A percentile compares a stretch with the other conserved stretches of the same genome.
These are phyloP conservation scores for Fusarium redolens DNA, from an alignment of 2,329 filamentous ascomycete species.

Conservation along the genomic window DNA sequence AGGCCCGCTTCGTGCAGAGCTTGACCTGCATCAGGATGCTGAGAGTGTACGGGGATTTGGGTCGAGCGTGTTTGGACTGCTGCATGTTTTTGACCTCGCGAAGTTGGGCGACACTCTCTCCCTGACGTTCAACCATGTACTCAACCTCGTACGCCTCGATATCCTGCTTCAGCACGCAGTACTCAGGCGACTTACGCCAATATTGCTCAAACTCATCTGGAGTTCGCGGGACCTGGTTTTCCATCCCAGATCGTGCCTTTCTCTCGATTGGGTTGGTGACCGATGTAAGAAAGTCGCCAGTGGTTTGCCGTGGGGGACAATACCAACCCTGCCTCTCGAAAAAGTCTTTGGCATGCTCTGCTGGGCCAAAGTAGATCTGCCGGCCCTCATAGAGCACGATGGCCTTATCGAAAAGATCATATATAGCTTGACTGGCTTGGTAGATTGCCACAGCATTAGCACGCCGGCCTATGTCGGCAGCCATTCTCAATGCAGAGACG, in stretches of 20 bases:
- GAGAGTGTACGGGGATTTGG: slow-evolving; percentile 68
- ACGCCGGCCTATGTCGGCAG: slow-evolving; percentile 70
- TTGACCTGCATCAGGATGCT: slow-evolving; percentile 64
- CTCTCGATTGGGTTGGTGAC: slow-evolving; percentile 74
- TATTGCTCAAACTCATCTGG: slow-evolving; percentile 73
- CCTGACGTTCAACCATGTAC: no score
- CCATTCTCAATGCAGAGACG: slow-evolving; percentile 72
- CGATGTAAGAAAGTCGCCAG: slow-evolving; percentile 75
- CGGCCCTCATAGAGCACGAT: slow-evolving; percentile 80
- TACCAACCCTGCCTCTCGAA: slow-evolving; percentile 77
- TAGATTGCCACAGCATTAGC: slow-evolving; percentile 77
- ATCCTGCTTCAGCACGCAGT: slow-evolving; percentile 11
- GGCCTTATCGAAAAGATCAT: slow-evolving; percentile 80
- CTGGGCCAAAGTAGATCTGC: slow-evolving; percentile 80
- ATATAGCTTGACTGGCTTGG: slow-evolving; percentile 76
- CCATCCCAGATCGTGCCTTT: slow-evolving; percentile 65
- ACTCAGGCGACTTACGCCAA: slow-evolving; percentile 60
- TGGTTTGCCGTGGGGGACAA: slow-evolving; percentile 75
- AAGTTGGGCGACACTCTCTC: slow-evolving; percentile 23
- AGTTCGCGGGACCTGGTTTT: slow-evolving; percentile 71
- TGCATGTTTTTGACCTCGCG: slow-evolving; percentile 63
- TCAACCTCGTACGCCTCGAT: no score
- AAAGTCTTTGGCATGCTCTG: slow-evolving; percentile 68
- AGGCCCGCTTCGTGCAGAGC: slow-evolving; percentile 62
- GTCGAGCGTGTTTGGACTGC: slow-evolving; percentile 61